Base-by-base conservation (phyloP, 139 green algal species). In the Pycnococcus provasolii region DNA sequence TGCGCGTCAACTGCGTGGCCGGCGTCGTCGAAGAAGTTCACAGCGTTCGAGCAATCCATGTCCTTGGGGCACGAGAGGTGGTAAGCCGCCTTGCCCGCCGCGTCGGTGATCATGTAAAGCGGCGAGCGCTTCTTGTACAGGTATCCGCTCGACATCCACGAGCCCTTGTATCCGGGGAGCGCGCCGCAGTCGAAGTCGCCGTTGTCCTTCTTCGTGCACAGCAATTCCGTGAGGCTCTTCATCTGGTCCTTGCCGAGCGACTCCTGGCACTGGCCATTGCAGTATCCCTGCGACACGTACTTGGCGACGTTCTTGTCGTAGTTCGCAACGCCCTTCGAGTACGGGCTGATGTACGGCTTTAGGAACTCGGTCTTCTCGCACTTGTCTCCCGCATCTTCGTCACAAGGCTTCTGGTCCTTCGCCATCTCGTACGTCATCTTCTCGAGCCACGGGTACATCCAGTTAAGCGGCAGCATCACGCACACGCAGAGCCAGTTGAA, bases 351-450 rank as follows among this genome's bases (percentile, higher is more conserved):
- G 42, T 64, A 64, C 4, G 58, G 58, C 42, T 64, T 64, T 26
- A 64, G 42, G 42, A 64, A 64, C 58, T 64, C 58, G 4, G 58
- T 64, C 42, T 48, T 50, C 58, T 53, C 7, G 58, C 58, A 64
- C 6, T 62, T 7, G 11, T 62, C 11, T 26, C 26, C 26, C 26
- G 26, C 58, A 15, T 53, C 7, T 13, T 48, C 58, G n/a, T 50
- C 42, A 39, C 58, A 53, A 4, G 42, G 4, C 8, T 64, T 13
- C 5, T 48, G 4, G 42, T 50, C 58, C 58, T 64, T 64, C 11
- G 15, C 58, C 58, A 64, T 64, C 58, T 64, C 58, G 58, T 64
- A 64, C 7, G 58, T 53, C 58, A 64, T 53, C 42, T 64, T 8
- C 42, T 50, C 15, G 42, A 64, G 41, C 44, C 64, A 61, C n/a